Conservation (phyloP, 1,284 basidiomycete genomes). For the Apiotrichum domesticum region DNA sequence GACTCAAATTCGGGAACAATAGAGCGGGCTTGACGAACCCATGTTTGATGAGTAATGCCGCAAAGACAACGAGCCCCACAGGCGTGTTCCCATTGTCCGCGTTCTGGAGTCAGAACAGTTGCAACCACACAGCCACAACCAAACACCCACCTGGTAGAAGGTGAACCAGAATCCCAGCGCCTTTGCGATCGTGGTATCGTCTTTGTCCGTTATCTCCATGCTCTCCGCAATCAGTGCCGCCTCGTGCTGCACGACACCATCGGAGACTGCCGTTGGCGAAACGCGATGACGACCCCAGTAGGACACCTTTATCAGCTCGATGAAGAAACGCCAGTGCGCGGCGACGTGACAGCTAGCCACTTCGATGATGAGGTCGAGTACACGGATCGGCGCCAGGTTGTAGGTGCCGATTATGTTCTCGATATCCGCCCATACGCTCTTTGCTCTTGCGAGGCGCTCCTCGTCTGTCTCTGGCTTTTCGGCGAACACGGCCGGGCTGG, state of each 20-base stretch:
- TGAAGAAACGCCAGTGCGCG: constrained; percentile 85
- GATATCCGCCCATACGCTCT: constrained; percentile 75
- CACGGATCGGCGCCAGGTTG: constrained; percentile 89
- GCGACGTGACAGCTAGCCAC: constrained; percentile 75
- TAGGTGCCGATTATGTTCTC: constrained; percentile 90
- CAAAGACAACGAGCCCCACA: constrained; percentile 68
- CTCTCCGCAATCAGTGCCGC: constrained; percentile 41
- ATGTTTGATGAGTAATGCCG: constrained; percentile 83
- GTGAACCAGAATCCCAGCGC: constrained; percentile 94
- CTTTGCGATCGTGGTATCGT: constrained; percentile 67
- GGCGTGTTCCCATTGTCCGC: constrained; percentile 57
- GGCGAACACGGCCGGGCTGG: constrained; percentile 54
- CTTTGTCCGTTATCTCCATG: constrained; percentile 47
- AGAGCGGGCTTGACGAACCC: constrained; percentile 79
- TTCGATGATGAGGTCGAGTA: constrained; percentile 88
- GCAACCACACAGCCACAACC: no score
- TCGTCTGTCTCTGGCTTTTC: constrained; percentile 7
- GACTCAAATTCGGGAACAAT: constrained; percentile 62
- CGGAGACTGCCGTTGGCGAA: neutral
- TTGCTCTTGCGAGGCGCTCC: constrained; percentile 54
- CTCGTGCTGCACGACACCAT: constrained; percentile 21
- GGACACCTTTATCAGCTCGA: constrained; percentile 60
- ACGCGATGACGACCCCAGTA: constrained; percentile 1
- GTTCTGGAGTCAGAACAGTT: constrained; percentile 2
- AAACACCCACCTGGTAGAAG: constrained; percentile 66